Percentiles rank a stretch among this genome's conserved stretches.
phyloP scores from a whole-genome alignment of 331 rosid genomes.

The Prunus yedoensis region DNA sequence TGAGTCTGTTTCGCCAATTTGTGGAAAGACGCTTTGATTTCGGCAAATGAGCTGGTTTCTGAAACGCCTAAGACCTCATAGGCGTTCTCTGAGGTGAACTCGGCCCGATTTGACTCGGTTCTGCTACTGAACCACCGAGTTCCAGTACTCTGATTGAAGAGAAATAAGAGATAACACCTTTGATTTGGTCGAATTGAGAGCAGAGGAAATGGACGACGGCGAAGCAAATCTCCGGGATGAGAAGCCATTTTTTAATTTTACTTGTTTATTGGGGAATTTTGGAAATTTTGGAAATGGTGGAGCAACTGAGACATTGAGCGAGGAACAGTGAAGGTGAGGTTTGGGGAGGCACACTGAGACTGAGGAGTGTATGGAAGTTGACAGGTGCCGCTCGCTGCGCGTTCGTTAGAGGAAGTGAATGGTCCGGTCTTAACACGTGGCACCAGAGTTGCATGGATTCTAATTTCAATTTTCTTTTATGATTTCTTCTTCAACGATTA shows the following conservation, averaged over 20 bases:
- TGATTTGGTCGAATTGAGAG: conserved; percentile 23
- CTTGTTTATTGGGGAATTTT: background rate
- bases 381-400: background rate
- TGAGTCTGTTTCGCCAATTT: conserved; percentile 95
- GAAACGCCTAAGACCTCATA: conserved; percentile 78
- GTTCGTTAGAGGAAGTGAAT: background rate
- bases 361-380: background rate
- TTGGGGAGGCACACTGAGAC: background rate
- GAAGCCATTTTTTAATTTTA: conserved; percentile 13
- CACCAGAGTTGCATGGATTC: background rate
- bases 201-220: conserved; percentile 28
- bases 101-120: conserved; percentile 46
- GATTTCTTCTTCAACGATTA: too few relatives aligned
- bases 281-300: conserved; percentile 12
- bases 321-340: background rate
- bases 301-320: background rate
- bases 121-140: conserved; percentile 49
- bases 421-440: background rate
- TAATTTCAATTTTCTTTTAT: background rate
- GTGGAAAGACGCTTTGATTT: conserved; percentile 84
- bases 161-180: conserved; percentile 18
- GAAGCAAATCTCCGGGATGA: conserved; percentile 17
- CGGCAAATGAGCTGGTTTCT: conserved; percentile 69
- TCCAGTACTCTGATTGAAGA: conserved; percentile 28
- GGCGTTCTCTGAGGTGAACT: conserved; percentile 60